Evolutionary conservation across 1,284 basidiomycete genomes (phyloP).

Genomic region (Papiliotrema fonsecae): DNA sequence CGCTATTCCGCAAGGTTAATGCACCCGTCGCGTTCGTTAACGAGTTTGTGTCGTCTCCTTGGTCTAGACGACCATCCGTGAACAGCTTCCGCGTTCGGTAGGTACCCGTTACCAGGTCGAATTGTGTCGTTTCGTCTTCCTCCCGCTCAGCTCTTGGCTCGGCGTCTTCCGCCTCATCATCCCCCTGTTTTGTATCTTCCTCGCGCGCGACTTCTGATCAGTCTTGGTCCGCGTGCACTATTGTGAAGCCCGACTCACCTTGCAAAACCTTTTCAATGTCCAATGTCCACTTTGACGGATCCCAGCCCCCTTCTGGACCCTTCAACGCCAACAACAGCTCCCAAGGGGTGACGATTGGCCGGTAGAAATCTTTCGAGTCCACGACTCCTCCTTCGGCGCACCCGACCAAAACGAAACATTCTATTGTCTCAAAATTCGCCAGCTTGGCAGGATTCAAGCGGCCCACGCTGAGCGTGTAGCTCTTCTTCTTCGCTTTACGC

Average conservation of each 20-base stretch:
- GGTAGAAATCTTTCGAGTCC: conserved; percentile 82
- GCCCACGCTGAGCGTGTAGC: conserved; percentile 92
- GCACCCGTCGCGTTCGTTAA: conserved; percentile 11
- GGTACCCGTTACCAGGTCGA: conserved; percentile 80
- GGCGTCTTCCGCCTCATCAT: conserved; percentile 8
- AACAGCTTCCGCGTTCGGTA: conserved; percentile 59
- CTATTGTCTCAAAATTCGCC: conserved; percentile 93
- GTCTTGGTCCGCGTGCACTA: neutral
- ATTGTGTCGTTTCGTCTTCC: conserved; percentile 63
- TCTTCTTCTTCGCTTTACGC: conserved; percentile 67
- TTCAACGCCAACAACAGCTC: conserved; percentile 79
- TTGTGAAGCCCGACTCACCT: conserved; percentile 16
- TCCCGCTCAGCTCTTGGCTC: conserved; percentile 16
- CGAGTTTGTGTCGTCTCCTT: neutral
- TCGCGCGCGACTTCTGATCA: conserved; percentile 1
- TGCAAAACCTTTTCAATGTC: conserved; percentile 38
- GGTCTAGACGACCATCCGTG: conserved; percentile 7
- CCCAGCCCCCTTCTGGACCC: conserved; percentile 70
- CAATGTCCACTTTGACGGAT: conserved; percentile 57
- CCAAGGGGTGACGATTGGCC: conserved; percentile 90
- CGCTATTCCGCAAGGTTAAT: conserved; percentile 62
- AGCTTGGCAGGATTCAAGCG: conserved; percentile 93
- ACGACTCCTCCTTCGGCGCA: conserved; percentile 91
- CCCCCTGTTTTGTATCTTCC: conserved; percentile 10
- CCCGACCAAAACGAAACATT: conserved; percentile 91